Evolutionary conservation across 176 grass and related monocot genomes (phyloP).

Genomic region (Urochloa ruziziensis): DNA sequence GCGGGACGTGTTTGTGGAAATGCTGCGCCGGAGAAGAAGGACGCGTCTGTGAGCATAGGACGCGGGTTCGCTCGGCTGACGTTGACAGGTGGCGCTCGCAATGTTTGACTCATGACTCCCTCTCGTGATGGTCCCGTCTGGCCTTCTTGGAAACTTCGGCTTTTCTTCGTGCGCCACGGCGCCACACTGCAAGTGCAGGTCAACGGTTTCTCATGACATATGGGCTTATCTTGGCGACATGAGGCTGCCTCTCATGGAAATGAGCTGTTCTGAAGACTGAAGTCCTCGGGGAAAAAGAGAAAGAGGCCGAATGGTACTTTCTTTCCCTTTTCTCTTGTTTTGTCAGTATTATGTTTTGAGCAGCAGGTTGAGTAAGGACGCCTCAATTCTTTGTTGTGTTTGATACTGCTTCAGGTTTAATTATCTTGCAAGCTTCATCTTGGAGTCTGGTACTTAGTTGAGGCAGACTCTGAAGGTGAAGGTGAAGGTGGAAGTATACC

Average conservation of each 20-base stretch:
- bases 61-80: no score
- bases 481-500: neutral
- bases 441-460: neutral
- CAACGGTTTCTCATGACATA: neutral
- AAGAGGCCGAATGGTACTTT: neutral
- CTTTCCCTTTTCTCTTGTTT: neutral
- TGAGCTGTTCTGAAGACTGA: neutral
- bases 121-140: no score
- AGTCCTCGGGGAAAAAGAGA: neutral
- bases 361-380: neutral
- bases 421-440: neutral
- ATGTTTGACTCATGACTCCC: no score
- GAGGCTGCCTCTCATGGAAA: neutral
- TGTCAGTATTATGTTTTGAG: neutral
- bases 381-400: neutral
- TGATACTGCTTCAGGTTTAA: neutral
- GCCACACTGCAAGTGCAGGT: neutral
- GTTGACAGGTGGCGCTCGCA: no score
- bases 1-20: neutral
- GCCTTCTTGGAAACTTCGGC: no score
- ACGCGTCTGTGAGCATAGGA: no score
- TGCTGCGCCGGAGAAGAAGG: neutral
- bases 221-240: neutral
- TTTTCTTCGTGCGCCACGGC: no score
- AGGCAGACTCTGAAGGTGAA: no score